A percentile compares a stretch with the other conserved stretches of the same genome.
These are phyloP conservation scores for Colletotrichum spaethianum DNA, from an alignment of 2,329 filamentous ascomycete genomes.

Conservation along the genomic window DNA sequence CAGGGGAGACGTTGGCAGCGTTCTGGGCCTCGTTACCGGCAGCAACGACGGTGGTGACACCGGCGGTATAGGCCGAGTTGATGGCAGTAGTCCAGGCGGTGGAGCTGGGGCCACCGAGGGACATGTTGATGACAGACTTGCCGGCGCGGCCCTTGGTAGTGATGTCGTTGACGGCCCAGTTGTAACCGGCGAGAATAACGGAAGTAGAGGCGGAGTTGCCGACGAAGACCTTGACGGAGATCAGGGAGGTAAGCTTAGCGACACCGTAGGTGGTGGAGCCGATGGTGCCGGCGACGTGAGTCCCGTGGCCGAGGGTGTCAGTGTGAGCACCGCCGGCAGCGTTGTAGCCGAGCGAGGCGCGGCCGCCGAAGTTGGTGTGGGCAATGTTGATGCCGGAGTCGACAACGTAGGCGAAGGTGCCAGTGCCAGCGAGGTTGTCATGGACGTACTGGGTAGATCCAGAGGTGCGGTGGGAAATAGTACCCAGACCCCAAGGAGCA, in stretches of 20 bases:
- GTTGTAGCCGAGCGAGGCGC: conserved; percentile 57
- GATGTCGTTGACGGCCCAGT: conserved; percentile 63
- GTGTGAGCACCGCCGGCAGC: conserved; percentile 51
- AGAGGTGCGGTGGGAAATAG: conserved; percentile 58
- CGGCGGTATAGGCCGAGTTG: conserved; percentile 58
- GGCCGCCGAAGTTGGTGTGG: conserved; percentile 62
- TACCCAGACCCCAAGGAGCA: conserved; percentile 60
- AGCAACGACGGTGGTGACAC: conserved; percentile 68
- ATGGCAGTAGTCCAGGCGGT: conserved; percentile 63
- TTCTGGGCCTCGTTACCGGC: conserved; percentile 65
- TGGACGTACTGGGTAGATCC: conserved; percentile 57
- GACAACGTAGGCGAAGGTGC: conserved; percentile 66
- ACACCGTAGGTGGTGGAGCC: conserved; percentile 61
- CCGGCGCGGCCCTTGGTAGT: conserved; percentile 54
- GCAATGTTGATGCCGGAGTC: conserved; percentile 67
- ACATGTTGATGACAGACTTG: conserved; percentile 68
- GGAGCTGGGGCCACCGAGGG: conserved; percentile 63
- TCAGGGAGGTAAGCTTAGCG: conserved; percentile 57
- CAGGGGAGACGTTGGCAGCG: conserved; percentile 59
- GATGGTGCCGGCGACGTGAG: conserved; percentile 63
- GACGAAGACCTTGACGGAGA: conserved; percentile 63
- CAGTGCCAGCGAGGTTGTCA: conserved; percentile 56
- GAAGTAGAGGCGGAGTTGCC: conserved; percentile 48
- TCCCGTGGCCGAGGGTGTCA: conserved; percentile 61
- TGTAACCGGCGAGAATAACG: conserved; percentile 52